A percentile compares a stretch with the other conserved stretches of the same genome.
These are phyloP conservation scores for Geotrichum bryndzae DNA, from an alignment of 1,139 yeast species.

Conservation along the genomic window DNA sequence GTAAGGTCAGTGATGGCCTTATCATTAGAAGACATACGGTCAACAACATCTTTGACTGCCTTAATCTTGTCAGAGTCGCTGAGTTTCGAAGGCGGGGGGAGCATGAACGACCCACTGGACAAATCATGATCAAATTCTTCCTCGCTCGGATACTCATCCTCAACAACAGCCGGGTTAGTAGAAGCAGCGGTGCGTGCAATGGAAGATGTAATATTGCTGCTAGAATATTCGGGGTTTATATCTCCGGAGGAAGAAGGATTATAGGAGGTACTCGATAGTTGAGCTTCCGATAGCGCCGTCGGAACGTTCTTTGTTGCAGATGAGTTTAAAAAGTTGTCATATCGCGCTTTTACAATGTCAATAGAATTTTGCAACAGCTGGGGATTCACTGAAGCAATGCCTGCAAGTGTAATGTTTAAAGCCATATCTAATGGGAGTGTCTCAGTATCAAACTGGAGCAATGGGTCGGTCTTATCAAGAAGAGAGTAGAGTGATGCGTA, in stretches of 20 bases:
- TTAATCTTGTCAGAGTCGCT: slow-evolving; percentile 24
- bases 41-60: slow-evolving; percentile 27
- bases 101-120: slow-evolving; percentile 41
- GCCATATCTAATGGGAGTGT: slow-evolving; percentile 60
- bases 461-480: slow-evolving; percentile 54
- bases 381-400: slow-evolving; percentile 50
- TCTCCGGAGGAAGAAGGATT: background rate
- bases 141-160: slow-evolving; percentile 24
- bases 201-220: background rate
- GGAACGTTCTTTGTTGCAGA: background rate
- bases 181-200: background rate
- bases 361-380: slow-evolving; percentile 59
- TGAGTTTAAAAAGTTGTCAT: slow-evolving; percentile 38
- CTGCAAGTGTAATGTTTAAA: slow-evolving; percentile 59
- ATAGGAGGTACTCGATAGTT: background rate
- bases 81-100: slow-evolving; percentile 49
- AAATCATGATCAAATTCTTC: slow-evolving; percentile 5
- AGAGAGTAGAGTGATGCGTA: slow-evolving; percentile 47
- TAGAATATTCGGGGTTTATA: background rate
- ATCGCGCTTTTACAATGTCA: slow-evolving; percentile 60
- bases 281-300: background rate
- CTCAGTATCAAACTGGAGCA: slow-evolving; percentile 63
- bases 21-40: slow-evolving; percentile 30
- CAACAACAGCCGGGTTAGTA: slow-evolving; percentile 20
- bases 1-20: slow-evolving; percentile 15